Base-by-base conservation (phyloP, 306 rosid genomes). In the Casuarina equisetifolia region DNA sequence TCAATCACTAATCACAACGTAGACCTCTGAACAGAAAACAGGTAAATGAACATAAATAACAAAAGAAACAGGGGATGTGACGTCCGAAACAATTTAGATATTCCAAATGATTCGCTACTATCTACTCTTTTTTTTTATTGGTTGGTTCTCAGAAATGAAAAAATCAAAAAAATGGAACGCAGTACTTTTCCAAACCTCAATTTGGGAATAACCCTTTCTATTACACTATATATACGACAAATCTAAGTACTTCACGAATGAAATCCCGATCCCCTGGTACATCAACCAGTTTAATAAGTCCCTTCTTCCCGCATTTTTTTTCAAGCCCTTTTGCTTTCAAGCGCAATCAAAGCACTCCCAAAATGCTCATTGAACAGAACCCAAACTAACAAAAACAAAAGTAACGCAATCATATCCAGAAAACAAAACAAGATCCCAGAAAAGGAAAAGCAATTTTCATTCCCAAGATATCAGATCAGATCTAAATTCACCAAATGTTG, bases 401-500 rank as follows among this genome's bases (percentile, higher is more conserved):
- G 20, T 32, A 57, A 66, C n/a, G 50, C 50, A 43, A 40, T 6
- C 50, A 42, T 42, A 17, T 9, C 73, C 69, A 61, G 9, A 49
- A 7, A 50, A 6, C n/a, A 49, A 53, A 59, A 32, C 3, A 9
- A 66, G 82, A 84, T 83, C 86, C 74, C 76, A 49, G 6, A 16
- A 39, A 42, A 62, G 38, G 4, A 36, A 40, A 66, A 3, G 49
- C 2, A 43, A 15, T 17, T 39, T 4, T 42, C n/a, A 66, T 42
- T 42, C 35, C 43, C 8, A 3, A 66, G 35, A 35, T 44, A 52
- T 70, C 76, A 81, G 85, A 84, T 84, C 88, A 67, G 88, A 84
- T 81, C 75, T 73, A 62, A 69, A 61, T 58, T 67, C 79, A 46
- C 4, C 66, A 76, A 76, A 79, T 43, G 35, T 61, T 61, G 42